Evolutionary conservation across 257 asterid genomes (phyloP).

Genomic region (Agastache rugosa): DNA sequence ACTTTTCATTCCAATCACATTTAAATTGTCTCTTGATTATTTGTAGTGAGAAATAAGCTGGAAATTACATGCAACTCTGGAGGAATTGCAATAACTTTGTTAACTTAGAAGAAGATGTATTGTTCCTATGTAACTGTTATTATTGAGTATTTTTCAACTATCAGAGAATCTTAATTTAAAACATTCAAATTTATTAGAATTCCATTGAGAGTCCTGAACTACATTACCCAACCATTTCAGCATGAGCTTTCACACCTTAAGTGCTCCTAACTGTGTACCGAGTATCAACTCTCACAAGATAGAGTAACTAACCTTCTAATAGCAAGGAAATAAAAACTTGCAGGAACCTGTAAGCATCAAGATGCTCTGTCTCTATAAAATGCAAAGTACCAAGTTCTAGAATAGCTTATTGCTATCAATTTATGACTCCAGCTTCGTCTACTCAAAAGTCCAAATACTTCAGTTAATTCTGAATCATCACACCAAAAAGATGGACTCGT

Average conservation of each 20-base stretch:
- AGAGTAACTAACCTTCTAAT: background rate
- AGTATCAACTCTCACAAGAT: background rate
- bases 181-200: background rate
- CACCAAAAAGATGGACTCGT: background rate
- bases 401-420: constrained; percentile 6
- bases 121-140: constrained; percentile 1
- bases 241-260: background rate
- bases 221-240: constrained; percentile 20
- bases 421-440: constrained; percentile 7
- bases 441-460: constrained; percentile 26
- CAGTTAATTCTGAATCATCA: background rate
- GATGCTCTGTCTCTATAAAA: background rate
- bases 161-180: background rate
- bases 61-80: background rate
- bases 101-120: background rate
- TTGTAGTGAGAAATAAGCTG: background rate
- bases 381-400: background rate
- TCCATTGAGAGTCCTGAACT: constrained; percentile 9
- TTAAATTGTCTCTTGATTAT: background rate
- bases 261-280: background rate
- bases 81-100: constrained; percentile 15
- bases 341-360: constrained; percentile 15
- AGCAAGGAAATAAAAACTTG: background rate
- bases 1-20: background rate
- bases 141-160: background rate